Percentiles rank a stretch among this genome's conserved stretches.
phyloP scores from a whole-genome alignment of 202 grass and related monocot genomes.

The Setaria italica region DNA sequence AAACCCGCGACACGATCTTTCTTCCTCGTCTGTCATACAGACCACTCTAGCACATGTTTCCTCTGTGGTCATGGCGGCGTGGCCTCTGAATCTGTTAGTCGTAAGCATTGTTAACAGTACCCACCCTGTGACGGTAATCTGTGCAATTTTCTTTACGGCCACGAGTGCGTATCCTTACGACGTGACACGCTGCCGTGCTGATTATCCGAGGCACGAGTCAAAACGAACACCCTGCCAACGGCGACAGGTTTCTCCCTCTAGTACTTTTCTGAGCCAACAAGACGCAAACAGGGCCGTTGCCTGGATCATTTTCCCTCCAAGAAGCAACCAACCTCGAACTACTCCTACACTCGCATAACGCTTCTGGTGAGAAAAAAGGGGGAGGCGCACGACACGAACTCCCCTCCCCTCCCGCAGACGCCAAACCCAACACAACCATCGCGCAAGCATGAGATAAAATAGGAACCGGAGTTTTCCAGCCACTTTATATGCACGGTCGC shows the following conservation, averaged over 20 bases:
- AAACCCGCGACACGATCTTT: conserved; percentile 57
- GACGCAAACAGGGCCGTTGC: conserved; percentile 39
- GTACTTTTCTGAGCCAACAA: neutral
- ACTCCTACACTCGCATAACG: conserved; percentile 64
- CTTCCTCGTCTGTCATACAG: neutral
- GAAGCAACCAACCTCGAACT: conserved; percentile 71
- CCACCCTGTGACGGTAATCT: neutral
- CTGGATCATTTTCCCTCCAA: conserved; percentile 55
- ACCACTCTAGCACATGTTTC: neutral
- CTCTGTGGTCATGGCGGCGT: neutral
- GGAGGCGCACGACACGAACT: conserved; percentile 39
- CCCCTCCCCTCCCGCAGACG: neutral
- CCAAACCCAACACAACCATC: conserved; percentile 44
- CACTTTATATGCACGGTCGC: conserved; percentile 57
- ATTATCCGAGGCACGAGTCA: conserved; percentile 5
- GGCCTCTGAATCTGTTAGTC: neutral
- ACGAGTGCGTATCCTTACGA: neutral
- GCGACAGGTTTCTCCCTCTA: neutral
- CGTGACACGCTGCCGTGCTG: too few relatives aligned
- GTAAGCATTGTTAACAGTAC: neutral
- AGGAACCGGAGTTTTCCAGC: conserved; percentile 21
- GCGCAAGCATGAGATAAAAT: conserved; percentile 14
- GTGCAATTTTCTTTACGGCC: neutral
- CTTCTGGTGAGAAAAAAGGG: conserved; percentile 84
- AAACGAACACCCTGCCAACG: conserved; percentile 20